A percentile compares a stretch with the other conserved stretches of the same genome.
Conservation (phyloP, 2,329 filamentous ascomycete species). For the Fusarium dlaminii region DNA sequence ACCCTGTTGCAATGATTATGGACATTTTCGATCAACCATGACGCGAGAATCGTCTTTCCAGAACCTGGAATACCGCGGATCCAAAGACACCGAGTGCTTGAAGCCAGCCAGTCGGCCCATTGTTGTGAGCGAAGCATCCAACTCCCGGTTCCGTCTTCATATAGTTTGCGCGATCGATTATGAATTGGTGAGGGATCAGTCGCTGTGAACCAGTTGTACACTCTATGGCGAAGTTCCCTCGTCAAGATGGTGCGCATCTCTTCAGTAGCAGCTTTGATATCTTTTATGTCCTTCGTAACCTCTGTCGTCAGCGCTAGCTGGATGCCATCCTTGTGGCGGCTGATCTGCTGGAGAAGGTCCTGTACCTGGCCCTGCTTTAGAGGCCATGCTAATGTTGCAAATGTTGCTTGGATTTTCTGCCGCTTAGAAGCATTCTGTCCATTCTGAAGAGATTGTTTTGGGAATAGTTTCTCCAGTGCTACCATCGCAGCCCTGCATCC, state of each 20-base stretch:
- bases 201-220: not conserved
- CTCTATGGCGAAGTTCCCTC: fast-evolving
- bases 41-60: not conserved
- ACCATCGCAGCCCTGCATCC: not conserved
- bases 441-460: not conserved
- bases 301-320: not conserved
- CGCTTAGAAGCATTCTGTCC: not conserved
- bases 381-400: not conserved
- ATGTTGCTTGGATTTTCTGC: not conserved
- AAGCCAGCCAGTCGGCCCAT: fast-evolving
- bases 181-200: not conserved
- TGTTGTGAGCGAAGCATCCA: not conserved
- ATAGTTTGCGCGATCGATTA: not conserved
- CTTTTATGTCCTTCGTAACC: not conserved
- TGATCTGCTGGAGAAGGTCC: not conserved
- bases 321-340: fast-evolving
- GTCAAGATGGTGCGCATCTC: not conserved
- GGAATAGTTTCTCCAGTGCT: not conserved
- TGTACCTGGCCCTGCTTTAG: not conserved
- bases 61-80: not conserved
- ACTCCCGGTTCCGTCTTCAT: not conserved
- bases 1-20: fast-evolving
- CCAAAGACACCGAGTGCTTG: not conserved
- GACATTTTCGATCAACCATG: fast-evolving
- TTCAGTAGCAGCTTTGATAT: not conserved